Conservation (phyloP, 2,329 filamentous ascomycete genomes). For the Paracoccidioides brasiliensis region DNA sequence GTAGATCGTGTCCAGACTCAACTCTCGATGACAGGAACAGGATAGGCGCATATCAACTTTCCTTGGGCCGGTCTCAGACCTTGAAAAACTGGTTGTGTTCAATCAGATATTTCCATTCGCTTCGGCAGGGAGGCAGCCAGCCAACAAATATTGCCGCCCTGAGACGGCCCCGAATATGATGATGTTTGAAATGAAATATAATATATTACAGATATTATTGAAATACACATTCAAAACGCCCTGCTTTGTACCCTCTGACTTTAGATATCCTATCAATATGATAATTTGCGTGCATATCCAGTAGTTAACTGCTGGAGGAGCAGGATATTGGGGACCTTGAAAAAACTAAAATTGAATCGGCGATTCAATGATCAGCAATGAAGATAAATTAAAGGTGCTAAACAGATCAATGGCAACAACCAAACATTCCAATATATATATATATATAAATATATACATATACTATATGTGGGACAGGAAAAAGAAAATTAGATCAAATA, state of each 20-base stretch:
- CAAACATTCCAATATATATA: no score
- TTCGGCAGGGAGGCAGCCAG: background rate
- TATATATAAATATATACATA: background rate
- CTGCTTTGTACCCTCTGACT: background rate
- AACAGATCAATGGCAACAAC: background rate
- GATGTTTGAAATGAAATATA: background rate
- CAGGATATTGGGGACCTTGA: background rate
- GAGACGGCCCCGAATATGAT: background rate
- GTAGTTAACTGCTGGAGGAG: background rate
- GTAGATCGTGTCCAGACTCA: background rate
- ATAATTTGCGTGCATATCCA: background rate
- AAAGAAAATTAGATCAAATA: background rate
- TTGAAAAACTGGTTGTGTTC: background rate
- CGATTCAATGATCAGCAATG: background rate
- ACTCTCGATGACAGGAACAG: background rate
- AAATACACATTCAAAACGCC: background rate
- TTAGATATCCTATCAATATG: background rate
- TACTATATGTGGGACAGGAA: background rate
- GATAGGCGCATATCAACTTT: background rate
- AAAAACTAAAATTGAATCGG: background rate
- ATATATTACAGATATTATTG: background rate
- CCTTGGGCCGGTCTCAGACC: background rate
- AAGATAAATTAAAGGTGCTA: background rate
- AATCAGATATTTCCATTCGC: background rate
- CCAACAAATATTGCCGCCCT: background rate